Evolutionary conservation across 371 early-diverging fungal species (phyloP).

Genomic region (Nematocida sp.): DNA sequence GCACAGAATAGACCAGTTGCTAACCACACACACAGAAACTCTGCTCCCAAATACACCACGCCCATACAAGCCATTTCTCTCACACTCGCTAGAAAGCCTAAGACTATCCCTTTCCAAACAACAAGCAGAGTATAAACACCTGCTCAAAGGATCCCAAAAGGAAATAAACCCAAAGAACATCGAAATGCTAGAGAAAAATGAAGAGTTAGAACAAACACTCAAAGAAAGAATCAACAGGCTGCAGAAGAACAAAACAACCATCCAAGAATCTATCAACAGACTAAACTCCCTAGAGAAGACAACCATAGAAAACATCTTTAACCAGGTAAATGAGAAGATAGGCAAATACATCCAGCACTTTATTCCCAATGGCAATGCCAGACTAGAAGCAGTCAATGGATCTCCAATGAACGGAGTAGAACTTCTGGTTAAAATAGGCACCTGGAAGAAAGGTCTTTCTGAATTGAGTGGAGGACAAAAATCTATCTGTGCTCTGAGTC

Average conservation of each 20-base stretch:
- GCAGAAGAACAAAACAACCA: slow-evolving; percentile 61
- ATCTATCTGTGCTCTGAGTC: slow-evolving; percentile 84
- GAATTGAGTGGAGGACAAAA: slow-evolving; percentile 98
- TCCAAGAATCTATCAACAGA: slow-evolving; percentile 54
- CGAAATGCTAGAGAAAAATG: slow-evolving; percentile 64
- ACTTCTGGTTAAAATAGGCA: slow-evolving; percentile 85
- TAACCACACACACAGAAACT: neutral
- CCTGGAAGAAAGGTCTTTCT: slow-evolving; percentile 87
- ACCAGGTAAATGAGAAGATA: slow-evolving; percentile 56
- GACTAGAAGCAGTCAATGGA: slow-evolving; percentile 69
- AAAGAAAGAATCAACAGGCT: slow-evolving; percentile 61
- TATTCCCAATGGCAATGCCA: slow-evolving; percentile 53
- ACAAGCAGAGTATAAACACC: neutral
- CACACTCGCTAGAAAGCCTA: neutral
- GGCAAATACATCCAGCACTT: slow-evolving; percentile 55
- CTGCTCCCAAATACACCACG: neutral
- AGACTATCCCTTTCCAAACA: neutral
- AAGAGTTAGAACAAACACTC: slow-evolving; percentile 51
- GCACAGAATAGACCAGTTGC: slow-evolving; percentile 52
- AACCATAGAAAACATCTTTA: slow-evolving; percentile 61
- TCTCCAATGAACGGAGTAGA: slow-evolving; percentile 65
- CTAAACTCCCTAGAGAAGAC: slow-evolving; percentile 60
- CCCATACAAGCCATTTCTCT: neutral
- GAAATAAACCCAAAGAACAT: slow-evolving; percentile 64
- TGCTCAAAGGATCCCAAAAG: neutral